Percentiles rank a stretch among this genome's conserved stretches.
Evolutionary conservation across 2,329 filamentous ascomycete genomes (phyloP).

Genomic region (Ceratocystis diversiconidia): DNA sequence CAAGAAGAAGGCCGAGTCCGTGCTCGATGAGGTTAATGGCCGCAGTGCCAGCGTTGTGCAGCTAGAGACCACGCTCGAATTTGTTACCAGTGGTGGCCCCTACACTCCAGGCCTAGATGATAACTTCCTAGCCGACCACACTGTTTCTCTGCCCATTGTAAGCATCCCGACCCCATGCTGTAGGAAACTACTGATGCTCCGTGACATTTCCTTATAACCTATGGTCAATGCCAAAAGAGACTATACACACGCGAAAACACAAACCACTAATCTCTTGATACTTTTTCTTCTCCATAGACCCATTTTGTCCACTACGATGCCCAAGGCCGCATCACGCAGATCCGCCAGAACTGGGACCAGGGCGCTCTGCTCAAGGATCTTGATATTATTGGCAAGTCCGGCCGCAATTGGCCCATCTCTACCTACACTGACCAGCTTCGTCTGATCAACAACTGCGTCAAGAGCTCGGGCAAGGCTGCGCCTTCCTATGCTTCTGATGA

Average conservation of each 20-base stretch:
- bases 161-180: conserved; percentile 25
- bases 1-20: conserved; percentile 67
- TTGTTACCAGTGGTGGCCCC: conserved; percentile 63
- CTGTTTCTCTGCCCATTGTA: conserved; percentile 69
- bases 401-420: conserved; percentile 87
- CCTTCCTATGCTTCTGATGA: conserved; percentile 1
- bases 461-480: conserved; percentile 29
- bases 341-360: conserved; percentile 92
- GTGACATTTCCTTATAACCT: background rate
- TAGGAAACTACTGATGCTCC: background rate
- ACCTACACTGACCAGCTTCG: conserved; percentile 73
- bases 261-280: background rate
- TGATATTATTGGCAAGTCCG: conserved; percentile 80
- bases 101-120: conserved; percentile 85
- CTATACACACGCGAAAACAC: background rate
- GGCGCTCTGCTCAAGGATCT: conserved; percentile 82
- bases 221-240: background rate
- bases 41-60: conserved; percentile 64
- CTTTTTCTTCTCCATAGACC: conserved; percentile 36
- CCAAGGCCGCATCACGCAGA: conserved; percentile 65
- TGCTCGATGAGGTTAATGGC: conserved; percentile 62
- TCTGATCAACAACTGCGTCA: conserved; percentile 52
- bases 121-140: conserved; percentile 78
- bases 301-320: conserved; percentile 79
- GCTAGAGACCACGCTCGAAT: conserved; percentile 70